Base-by-base conservation (phyloP, 208 protist species). In the Phytomonas serpens region DNA sequence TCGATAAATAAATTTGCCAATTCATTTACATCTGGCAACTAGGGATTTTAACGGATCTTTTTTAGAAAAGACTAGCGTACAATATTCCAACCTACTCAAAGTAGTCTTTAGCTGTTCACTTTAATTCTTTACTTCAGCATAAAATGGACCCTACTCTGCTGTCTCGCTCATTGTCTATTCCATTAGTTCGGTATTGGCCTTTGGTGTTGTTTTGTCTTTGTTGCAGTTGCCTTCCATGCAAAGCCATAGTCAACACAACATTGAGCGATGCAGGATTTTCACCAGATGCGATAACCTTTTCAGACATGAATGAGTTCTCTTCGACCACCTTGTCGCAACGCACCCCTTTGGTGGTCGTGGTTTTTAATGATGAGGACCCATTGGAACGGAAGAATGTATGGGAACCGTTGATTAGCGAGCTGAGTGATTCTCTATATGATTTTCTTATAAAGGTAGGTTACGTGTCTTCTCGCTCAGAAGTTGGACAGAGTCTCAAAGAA, bases 361-460 rank as follows among this genome's bases (percentile, higher is more conserved):
- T 47, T 47, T 47, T 19, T 19, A 47, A 47, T 47, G 14, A 47
- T 10, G 40, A 47, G 7, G 40, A 47, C 40, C 9, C 40, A 3
- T 23, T 19, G 2, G 40, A 47, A 47, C 14, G 40, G 40, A 19
- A 47, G 16, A 47, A 10, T 47, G 14, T 77, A n/a, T 83, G 81
- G 81, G 34, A 34, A 2, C 76, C 75, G 36, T 66, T 86, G 13
- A 33, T 83, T 10, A 16, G 16, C 2, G 47, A 77, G 40, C 27
- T 82, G 5, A 66, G 72, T n/a, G 40, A 57, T 1, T 67, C 37
- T 1, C 66, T 82, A 29, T 42, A 74, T 10, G 47, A 40, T 29
- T 76, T 81, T 38, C 67, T 63, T 27, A 76, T 86, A 32, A n/a
- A 69, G 31, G 75, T 82, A 16, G 73, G 33, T 30, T 69, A 78